Evolutionary conservation across 257 asterid genomes (phyloP), one percentile per base, ranked within the genome.

Genomic region (Eucommia ulmoides): DNA sequence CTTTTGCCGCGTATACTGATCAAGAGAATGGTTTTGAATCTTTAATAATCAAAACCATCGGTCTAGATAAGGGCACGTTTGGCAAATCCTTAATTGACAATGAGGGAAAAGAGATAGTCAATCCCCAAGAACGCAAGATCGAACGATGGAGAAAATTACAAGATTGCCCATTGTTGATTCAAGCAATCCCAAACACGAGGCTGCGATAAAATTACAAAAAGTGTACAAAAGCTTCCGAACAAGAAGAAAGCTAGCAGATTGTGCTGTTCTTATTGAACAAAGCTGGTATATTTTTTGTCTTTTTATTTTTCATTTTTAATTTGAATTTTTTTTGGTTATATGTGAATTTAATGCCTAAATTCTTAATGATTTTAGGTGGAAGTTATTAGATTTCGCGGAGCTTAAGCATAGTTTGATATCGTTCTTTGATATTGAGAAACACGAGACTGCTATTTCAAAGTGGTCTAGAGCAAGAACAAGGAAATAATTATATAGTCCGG

Each of bases 181-280:
- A 8, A 48, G 19, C 29, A 60, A 68, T 64, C 80, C 72, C 14
- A 65, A 69, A 51, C 67, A 76, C 14, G 78, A 77, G 58, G 84
- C 84, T 0, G 84, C n/a, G n/a, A n/a, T n/a, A n/a, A n/a, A n/a
- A n/a, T n/a, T n/a, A n/a, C n/a, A n/a, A n/a, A n/a, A n/a, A n/a
- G n/a, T n/a, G n/a, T n/a, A n/a, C n/a, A n/a, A n/a, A n/a, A n/a
- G n/a, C n/a, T n/a, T n/a, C n/a, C n/a, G n/a, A n/a, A n/a, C n/a
- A n/a, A n/a, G n/a, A n/a, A n/a, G n/a, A n/a, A n/a, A n/a, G n/a
- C n/a, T 79, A 41, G 88, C 83, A 20, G 88, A 79, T 72, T 79
- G 83, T 64, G 88, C 81, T n/a, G 83, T 79, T 59, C 74, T 75
- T 6, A 63, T 79, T 33, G 79, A 75, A 69, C 76, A 78, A 61